These are phyloP conservation scores for Parafenestella ontariensis DNA, from an alignment of 2,329 filamentous ascomycete species.

Conservation along the genomic window DNA sequence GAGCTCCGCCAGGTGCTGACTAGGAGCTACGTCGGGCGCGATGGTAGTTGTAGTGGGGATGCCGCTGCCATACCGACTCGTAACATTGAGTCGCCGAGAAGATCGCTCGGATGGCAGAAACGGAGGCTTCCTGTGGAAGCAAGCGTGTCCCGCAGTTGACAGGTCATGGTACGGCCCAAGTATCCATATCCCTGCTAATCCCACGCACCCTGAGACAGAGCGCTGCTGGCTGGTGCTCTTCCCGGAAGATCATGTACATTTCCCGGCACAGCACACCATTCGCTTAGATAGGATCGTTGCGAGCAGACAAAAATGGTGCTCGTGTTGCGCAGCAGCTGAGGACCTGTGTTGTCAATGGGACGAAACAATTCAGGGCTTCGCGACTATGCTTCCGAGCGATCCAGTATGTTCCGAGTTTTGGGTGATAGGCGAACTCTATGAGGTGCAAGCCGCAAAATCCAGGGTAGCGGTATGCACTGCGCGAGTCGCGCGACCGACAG, in stretches of 20 bases:
- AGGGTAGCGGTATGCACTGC: conserved; percentile 32
- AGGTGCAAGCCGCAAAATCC: conserved; percentile 16
- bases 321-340: not conserved
- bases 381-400: not conserved
- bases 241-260: conserved; percentile 47
- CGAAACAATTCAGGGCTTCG: conserved; percentile 27
- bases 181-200: conserved; percentile 38
- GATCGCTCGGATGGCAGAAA: conserved; percentile 37
- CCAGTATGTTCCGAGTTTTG: not conserved
- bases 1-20: conserved; percentile 6
- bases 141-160: conserved; percentile 38
- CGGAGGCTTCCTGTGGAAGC: conserved; percentile 24
- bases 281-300: conserved; percentile 20
- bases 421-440: not conserved
- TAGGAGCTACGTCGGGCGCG: conserved; percentile 16
- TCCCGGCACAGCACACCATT: conserved; percentile 33
- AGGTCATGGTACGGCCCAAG: conserved; percentile 29
- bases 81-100: conserved; percentile 29
- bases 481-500: conserved; percentile 35
- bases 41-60: conserved; percentile 23
- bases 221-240: conserved; percentile 22
- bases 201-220: conserved; percentile 36
- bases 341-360: conserved; percentile 6
- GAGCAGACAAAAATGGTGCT: not conserved
- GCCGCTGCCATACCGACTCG: conserved; percentile 33